Conservation (phyloP, 2,329 filamentous ascomycete species). For the Daldinia eschscholtzii region DNA sequence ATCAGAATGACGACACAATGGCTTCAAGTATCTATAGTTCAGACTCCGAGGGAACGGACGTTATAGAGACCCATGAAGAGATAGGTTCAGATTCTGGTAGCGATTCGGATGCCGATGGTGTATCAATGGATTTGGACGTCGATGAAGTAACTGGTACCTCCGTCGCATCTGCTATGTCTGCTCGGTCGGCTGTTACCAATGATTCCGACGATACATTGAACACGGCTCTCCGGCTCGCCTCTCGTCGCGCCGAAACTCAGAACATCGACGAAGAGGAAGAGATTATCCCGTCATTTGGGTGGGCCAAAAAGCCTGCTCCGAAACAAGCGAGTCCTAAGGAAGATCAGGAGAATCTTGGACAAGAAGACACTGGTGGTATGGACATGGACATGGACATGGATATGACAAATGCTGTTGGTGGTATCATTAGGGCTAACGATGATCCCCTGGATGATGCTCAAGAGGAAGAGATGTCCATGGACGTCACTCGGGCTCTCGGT, state of each 20-base stretch:
- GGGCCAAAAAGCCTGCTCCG: slow-evolving; percentile 70
- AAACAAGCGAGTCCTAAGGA: slow-evolving; percentile 47
- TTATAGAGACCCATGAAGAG: slow-evolving; percentile 69
- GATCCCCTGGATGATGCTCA: slow-evolving; percentile 61
- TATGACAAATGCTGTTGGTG: slow-evolving; percentile 67
- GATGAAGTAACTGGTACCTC: slow-evolving; percentile 81
- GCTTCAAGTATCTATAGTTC: slow-evolving; percentile 85
- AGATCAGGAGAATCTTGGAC: slow-evolving; percentile 56
- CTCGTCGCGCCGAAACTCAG: slow-evolving; percentile 80
- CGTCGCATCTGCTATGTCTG: slow-evolving; percentile 70
- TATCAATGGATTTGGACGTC: slow-evolving; percentile 82
- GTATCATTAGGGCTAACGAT: slow-evolving; percentile 59
- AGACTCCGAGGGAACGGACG: slow-evolving; percentile 69
- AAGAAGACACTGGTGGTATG: slow-evolving; percentile 48
- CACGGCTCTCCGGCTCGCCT: slow-evolving; percentile 80
- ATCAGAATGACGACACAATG: slow-evolving; percentile 73
- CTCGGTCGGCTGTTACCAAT: slow-evolving; percentile 64
- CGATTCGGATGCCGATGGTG: slow-evolving; percentile 76
- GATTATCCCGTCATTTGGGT: slow-evolving; percentile 81
- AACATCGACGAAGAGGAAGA: slow-evolving; percentile 76
- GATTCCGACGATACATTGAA: slow-evolving; percentile 81
- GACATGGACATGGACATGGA: slow-evolving; percentile 64
- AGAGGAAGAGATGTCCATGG: slow-evolving; percentile 87
- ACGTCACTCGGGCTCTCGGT: slow-evolving; percentile 86
- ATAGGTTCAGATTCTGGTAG: slow-evolving; percentile 61